Evolutionary conservation across 805 yeast species (phyloP).

Genomic region (Monosporozyma solicola): DNA sequence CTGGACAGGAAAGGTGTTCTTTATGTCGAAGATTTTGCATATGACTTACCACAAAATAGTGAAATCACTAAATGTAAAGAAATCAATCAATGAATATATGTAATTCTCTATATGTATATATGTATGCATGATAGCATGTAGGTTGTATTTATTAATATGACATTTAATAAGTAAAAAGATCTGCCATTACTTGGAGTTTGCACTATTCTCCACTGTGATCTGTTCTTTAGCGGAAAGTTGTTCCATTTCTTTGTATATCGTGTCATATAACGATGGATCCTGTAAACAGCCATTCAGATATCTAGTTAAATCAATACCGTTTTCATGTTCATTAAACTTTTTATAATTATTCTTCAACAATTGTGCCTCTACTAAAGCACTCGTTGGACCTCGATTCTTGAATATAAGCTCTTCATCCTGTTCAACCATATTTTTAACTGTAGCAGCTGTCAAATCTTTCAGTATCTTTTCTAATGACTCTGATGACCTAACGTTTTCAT

Average conservation of each 20-base stretch:
- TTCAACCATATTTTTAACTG: conserved; percentile 22
- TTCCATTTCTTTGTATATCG: not conserved
- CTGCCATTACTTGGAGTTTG: not conserved
- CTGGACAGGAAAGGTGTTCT: conserved; percentile 77
- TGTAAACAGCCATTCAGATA: conserved; percentile 12
- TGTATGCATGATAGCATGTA: not conserved
- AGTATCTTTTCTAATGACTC: conserved; percentile 7
- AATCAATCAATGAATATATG: conserved; percentile 16
- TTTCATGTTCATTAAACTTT: conserved; percentile 10
- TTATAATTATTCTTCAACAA: conserved; percentile 23
- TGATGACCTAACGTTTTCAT: not conserved
- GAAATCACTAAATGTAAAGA: conserved; percentile 62
- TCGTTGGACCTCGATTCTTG: conserved; percentile 29
- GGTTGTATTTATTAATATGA: not conserved
- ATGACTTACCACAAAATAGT: conserved; percentile 65
- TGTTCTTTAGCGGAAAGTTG: not conserved
- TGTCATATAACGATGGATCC: conserved; percentile 14
- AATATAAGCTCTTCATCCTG: conserved; percentile 26
- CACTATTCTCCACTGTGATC: not conserved
- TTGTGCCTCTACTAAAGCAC: conserved; percentile 27
- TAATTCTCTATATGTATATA: not conserved
- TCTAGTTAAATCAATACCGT: conserved; percentile 16
- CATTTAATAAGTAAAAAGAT: not conserved
- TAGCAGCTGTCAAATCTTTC: conserved; percentile 13
- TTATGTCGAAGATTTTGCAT: conserved; percentile 78